A percentile compares a stretch with the other conserved stretches of the same genome.
These are phyloP conservation scores for Hanseniaspora taiwanica DNA, from an alignment of 805 yeast species.

Conservation along the genomic window DNA sequence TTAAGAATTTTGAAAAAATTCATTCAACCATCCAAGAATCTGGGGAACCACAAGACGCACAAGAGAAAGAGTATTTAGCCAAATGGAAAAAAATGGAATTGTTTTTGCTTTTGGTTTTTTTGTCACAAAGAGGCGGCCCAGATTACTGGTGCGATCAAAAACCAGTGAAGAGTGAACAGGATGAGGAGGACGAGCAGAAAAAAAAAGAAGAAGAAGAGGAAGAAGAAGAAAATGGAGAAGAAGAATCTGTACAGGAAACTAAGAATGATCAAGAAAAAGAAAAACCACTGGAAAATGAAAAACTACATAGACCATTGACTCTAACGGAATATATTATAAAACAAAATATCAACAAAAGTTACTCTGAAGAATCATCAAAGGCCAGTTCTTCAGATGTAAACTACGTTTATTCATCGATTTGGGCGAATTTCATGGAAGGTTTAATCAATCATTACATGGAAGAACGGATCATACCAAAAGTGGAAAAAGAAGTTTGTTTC, in stretches of 20 bases:
- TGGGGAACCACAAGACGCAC: constrained; percentile 11
- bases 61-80: constrained; percentile 11
- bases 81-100: constrained; percentile 21
- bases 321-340: constrained; percentile 22
- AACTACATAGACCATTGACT: constrained; percentile 13
- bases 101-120: constrained; percentile 18
- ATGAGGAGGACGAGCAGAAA: constrained; percentile 4
- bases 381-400: constrained; percentile 6
- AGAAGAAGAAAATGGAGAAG: background rate
- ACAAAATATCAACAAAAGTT: constrained; percentile 18
- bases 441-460: constrained; percentile 25
- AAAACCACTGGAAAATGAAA: constrained; percentile 1
- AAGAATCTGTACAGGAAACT: background rate
- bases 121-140: constrained; percentile 24
- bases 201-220: background rate
- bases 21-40: background rate
- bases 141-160: constrained; percentile 23
- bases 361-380: background rate
- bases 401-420: constrained; percentile 23
- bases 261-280: background rate
- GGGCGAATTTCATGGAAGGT: constrained; percentile 29
- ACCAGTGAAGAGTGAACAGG: constrained; percentile 1
- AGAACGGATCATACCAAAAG: constrained; percentile 22
- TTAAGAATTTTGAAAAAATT: constrained; percentile 3
- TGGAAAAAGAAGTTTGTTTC: constrained; percentile 25